Percentiles rank a stretch among this genome's conserved stretches.
phyloP scores from a whole-genome alignment of 768 basidiomycete species.

The Dacryopinax spathularia region DNA sequence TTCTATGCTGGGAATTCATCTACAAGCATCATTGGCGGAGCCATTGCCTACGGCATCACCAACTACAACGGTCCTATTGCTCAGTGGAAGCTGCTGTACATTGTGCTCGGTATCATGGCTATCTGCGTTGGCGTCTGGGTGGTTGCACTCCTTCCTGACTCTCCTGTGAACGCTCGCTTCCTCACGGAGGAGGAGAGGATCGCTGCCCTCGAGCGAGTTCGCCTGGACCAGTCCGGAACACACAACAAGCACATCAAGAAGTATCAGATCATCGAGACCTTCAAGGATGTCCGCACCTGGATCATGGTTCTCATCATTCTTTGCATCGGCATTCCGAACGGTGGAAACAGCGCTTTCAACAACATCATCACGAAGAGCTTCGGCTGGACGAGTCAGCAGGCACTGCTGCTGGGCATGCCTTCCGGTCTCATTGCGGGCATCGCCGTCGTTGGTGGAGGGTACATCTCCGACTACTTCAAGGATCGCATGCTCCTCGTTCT shows the following conservation, averaged over 20 bases:
- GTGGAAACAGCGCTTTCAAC: constrained; percentile 30
- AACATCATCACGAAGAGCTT: constrained; percentile 49
- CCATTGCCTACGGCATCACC: constrained; percentile 44
- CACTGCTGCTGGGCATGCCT: constrained; percentile 45
- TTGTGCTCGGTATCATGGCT: constrained; percentile 46
- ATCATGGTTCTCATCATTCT: constrained; percentile 41
- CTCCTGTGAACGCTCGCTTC: constrained; percentile 44
- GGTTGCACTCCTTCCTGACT: constrained; percentile 48
- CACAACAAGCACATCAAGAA: constrained; percentile 47
- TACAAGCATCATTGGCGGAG: constrained; percentile 31
- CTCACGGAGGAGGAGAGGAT: constrained; percentile 46
- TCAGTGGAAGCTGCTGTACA: constrained; percentile 47
- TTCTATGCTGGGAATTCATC: constrained; percentile 48
- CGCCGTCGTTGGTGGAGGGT: constrained; percentile 42
- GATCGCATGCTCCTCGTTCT: constrained; percentile 50
- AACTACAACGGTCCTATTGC: constrained; percentile 38
- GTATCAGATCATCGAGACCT: constrained; percentile 42
- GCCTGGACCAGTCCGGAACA: constrained; percentile 38
- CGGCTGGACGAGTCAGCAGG: constrained; percentile 47
- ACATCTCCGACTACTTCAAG: constrained; percentile 40
- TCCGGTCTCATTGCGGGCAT: constrained; percentile 36
- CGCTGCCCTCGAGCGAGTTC: constrained; percentile 49
- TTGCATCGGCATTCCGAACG: constrained; percentile 42
- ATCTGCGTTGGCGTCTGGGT: constrained; percentile 44
- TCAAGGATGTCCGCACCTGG: constrained; percentile 47